Evolutionary conservation across 495 filamentous ascomycete genomes (phyloP).

Genomic region (Hypoxylon trugodes): DNA sequence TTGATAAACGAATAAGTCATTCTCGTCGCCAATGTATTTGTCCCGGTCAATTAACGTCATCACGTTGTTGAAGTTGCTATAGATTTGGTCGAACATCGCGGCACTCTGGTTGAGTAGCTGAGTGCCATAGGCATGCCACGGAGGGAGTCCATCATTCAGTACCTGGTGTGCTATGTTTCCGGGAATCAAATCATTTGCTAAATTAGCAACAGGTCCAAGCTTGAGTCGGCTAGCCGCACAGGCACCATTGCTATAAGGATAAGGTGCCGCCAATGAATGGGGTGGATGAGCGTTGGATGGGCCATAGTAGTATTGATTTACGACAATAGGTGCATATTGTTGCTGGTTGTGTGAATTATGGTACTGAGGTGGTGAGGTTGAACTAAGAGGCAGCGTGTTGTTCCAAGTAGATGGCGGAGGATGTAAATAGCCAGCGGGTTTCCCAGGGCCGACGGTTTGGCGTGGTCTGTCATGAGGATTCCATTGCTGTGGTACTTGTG

Average conservation of each 20-base stretch:
- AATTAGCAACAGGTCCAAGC: conserved; percentile 47
- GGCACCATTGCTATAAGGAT: conserved; percentile 24
- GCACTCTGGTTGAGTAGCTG: conserved; percentile 56
- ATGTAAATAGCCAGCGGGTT: conserved; percentile 47
- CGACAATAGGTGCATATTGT: conserved; percentile 51
- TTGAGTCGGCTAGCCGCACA: conserved; percentile 48
- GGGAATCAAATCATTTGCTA: conserved; percentile 46
- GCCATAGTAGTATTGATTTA: conserved; percentile 59
- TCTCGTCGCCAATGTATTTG: conserved; percentile 68
- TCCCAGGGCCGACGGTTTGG: conserved; percentile 35
- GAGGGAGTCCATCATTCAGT: conserved; percentile 48
- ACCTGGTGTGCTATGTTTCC: conserved; percentile 42
- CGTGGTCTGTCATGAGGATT: conserved; percentile 33
- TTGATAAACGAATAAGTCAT: conserved; percentile 61
- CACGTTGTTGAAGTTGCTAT: conserved; percentile 65
- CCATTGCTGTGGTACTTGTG: conserved; percentile 33
- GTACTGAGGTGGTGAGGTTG: conserved; percentile 32
- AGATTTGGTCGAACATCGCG: conserved; percentile 65
- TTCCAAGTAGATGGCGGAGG: conserved; percentile 47
- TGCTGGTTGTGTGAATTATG: conserved; percentile 44
- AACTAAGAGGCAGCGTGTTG: conserved; percentile 11
- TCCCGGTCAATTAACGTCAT: conserved; percentile 75
- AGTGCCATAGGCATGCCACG: conserved; percentile 47
- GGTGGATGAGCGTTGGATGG: conserved; percentile 40
- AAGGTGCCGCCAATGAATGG: conserved; percentile 24